These are phyloP conservation scores for Phytopythium montanum DNA, from an alignment of 352 stramenopile species.

Conservation along the genomic window DNA sequence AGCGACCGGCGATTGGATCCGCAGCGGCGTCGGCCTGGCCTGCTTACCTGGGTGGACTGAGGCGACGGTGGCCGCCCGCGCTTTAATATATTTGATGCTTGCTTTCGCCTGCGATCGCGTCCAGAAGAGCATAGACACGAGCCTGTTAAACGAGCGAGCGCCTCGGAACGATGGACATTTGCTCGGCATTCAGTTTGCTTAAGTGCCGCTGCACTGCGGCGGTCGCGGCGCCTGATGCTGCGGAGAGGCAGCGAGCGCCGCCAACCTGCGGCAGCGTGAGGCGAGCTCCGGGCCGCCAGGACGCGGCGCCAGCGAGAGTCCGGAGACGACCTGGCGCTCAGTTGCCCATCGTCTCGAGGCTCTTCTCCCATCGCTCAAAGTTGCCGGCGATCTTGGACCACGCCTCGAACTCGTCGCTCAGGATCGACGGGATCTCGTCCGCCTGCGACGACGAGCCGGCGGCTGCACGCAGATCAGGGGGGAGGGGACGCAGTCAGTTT, in stretches of 20 bases:
- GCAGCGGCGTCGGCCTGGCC: no score
- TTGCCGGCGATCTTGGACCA: constrained; percentile 86
- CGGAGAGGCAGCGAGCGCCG: background rate
- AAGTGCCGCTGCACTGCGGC: background rate
- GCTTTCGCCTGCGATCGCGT: background rate
- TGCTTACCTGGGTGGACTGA: background rate
- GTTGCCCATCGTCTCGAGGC: constrained; percentile 79
- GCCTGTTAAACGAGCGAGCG: constrained; percentile 1
- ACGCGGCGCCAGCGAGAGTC: background rate
- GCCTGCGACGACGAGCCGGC: constrained; percentile 35
- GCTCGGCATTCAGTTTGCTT: constrained; percentile 2
- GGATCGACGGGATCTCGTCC: constrained; percentile 73
- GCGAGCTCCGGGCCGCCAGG: background rate
- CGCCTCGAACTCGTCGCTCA: constrained; percentile 84
- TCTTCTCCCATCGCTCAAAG: constrained; percentile 86
- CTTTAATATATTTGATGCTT: constrained; percentile 2
- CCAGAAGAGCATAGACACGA: background rate
- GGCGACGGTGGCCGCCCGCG: background rate
- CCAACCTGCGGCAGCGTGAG: no score
- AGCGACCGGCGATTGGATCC: no score
- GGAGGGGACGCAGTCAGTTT: background rate
- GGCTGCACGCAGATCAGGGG: constrained; percentile 13
- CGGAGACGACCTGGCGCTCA: constrained; percentile 29
- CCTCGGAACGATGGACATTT: constrained; percentile 3
- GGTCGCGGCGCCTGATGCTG: background rate